Base-by-base conservation (phyloP, 108 stramenopile species). In the Cyclostephanos tholiformis region DNA sequence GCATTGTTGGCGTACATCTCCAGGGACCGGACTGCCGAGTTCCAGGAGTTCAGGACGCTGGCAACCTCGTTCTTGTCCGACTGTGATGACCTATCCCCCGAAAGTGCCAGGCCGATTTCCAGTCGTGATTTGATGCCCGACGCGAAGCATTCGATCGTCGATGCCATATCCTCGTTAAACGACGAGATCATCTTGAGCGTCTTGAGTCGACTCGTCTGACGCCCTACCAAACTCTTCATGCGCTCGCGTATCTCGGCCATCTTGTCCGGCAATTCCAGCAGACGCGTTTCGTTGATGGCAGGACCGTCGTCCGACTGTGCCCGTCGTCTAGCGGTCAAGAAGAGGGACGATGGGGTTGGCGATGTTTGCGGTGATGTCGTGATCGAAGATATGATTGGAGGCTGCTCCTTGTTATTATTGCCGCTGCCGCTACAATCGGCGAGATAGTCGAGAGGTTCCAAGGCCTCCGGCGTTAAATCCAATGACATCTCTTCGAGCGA, bases 251-350 rank as follows among this genome's bases (percentile, higher is more conserved):
- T 77, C 22, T 66, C 35, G 6, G 88, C 92, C 30, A 86, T 50
- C 30, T 80, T 81, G 65, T 86, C 77, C 2, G 88, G 87, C 22
- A 93, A 66, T 39, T 90, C 87, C 32, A 90, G 67, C 32, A 80
- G 84, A 50, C 87, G 84, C 2, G 89, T 88, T 64, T 89, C 89
- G 71, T 86, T 87, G 12, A 83, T 77, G 13, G 88, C 89, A 46
- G 78, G 79, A 14, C 79, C 87, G 52, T 84, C 86, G 60, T 93
- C 89, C 14, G 86, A 79, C 29, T 76, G 75, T 36, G 75, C 67
- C 22, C 73, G 71, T 41, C 73, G 35, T n/a, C 77, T 41, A 17
- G 77, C 65, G 39, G 39, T 53, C 72, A 67, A 74, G 41, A 79
- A 82, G 13, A 79, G 60, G 10, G 65, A 50, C 16, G 73, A 8